Evolutionary conservation across 2,329 filamentous ascomycete genomes (phyloP).

Genomic region (Macroventuria anomochaeta): DNA sequence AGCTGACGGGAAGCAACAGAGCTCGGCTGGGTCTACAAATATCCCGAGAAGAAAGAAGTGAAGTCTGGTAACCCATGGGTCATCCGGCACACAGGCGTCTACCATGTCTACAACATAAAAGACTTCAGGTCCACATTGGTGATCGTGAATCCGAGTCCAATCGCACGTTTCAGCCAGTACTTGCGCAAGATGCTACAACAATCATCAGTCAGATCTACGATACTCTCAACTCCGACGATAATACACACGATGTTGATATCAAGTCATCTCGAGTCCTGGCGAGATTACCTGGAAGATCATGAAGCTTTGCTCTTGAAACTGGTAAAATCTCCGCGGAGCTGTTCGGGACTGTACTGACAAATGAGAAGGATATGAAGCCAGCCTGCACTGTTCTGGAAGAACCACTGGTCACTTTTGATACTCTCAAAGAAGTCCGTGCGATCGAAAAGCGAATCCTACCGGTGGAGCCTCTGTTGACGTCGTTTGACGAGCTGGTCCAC

Average conservation of each 20-base stretch:
- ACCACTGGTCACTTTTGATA: neutral
- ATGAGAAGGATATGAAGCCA: neutral
- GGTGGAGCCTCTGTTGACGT: neutral
- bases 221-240: neutral
- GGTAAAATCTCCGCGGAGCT: neutral
- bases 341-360: neutral
- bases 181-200: neutral
- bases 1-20: neutral
- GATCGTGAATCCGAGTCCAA: neutral
- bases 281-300: conserved; percentile 1
- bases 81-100: conserved; percentile 10
- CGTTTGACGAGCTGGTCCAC: neutral
- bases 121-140: neutral
- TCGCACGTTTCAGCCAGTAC: neutral
- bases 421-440: conserved; percentile 4
- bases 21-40: conserved; percentile 6
- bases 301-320: neutral
- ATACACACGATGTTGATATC: conserved; percentile 10
- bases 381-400: neutral
- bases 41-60: conserved; percentile 8
- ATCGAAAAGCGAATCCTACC: conserved; percentile 1
- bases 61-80: conserved; percentile 8
- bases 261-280: conserved; percentile 3
- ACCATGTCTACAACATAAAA: neutral
- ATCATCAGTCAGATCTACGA: neutral